Conservation (phyloP, 1,139 yeast species). For the Fermentozyma sake region DNA sequence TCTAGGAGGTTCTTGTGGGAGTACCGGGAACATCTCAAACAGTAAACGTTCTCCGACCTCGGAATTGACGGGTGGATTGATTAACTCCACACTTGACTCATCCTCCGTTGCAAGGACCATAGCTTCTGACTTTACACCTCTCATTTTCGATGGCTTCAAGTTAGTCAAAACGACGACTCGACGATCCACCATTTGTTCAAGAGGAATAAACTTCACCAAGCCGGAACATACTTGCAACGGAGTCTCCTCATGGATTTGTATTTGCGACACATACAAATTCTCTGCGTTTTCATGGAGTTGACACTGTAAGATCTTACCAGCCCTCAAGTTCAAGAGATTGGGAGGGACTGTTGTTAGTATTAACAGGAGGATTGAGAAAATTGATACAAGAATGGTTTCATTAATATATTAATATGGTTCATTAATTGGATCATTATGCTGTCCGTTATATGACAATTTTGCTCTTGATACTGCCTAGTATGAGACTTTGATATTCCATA, state of each 20-base stretch:
- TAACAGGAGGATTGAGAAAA: too few species aligned
- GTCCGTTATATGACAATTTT: background rate
- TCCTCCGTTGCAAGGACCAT: conserved; percentile 53
- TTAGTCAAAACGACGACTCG: conserved; percentile 81
- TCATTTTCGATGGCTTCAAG: conserved; percentile 87
- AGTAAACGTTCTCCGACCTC: conserved; percentile 25
- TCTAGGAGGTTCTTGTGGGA: conserved; percentile 19
- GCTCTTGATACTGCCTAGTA: conserved; percentile 1
- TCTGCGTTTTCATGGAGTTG: conserved; percentile 50
- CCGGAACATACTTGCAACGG: conserved; percentile 54
- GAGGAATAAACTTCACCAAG: conserved; percentile 60
- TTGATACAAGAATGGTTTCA: too few species aligned
- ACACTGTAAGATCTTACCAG: conserved; percentile 44
- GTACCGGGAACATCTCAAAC: conserved; percentile 21
- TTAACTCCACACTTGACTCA: conserved; percentile 18
- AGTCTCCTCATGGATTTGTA: conserved; percentile 21
- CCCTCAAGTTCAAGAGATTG: conserved; percentile 27
- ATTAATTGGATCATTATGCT: too few species aligned
- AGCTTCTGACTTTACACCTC: conserved; percentile 70
- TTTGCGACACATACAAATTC: conserved; percentile 47
- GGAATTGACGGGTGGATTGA: conserved; percentile 19
- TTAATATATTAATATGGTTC: too few species aligned
- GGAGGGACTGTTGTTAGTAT: conserved; percentile 23
- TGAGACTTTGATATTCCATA: too few species aligned
- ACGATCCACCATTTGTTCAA: conserved; percentile 81